Percentiles rank a stretch among this genome's conserved stretches.
Conservation (phyloP, 345 rosid genomes). For the Orychophragmus violaceus region DNA sequence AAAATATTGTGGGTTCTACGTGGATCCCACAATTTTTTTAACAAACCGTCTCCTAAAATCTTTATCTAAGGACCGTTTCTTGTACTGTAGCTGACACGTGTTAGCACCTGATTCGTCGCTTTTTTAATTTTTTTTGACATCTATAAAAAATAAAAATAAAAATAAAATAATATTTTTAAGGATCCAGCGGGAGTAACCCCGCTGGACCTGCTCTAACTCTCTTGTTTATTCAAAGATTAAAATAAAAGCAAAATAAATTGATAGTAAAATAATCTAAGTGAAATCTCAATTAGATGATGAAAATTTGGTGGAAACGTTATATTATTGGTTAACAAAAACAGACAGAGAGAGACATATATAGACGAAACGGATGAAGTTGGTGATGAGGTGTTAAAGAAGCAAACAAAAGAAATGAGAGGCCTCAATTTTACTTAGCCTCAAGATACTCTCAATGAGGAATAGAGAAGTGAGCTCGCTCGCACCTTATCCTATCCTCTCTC, state of each 20-base stretch:
- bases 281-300: neutral
- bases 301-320: neutral
- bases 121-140: too few relatives aligned
- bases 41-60: too few relatives aligned
- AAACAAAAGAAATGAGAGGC: slow-evolving; percentile 56
- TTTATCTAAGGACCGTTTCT: too few relatives aligned
- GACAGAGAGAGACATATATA: neutral
- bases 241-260: neutral
- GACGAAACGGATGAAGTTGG: slow-evolving; percentile 20
- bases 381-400: slow-evolving; percentile 31
- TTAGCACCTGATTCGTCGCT: too few relatives aligned
- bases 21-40: too few relatives aligned
- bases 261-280: neutral
- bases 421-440: slow-evolving; percentile 46
- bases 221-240: neutral
- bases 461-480: slow-evolving; percentile 28
- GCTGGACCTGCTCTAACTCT: too few relatives aligned
- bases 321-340: neutral
- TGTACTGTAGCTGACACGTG: too few relatives aligned
- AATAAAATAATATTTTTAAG: too few relatives aligned
- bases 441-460: slow-evolving; percentile 25
- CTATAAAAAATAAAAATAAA: too few relatives aligned
- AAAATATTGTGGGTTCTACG: too few relatives aligned
- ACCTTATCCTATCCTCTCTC: slow-evolving; percentile 73
- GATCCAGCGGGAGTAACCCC: too few relatives aligned